Conservation (phyloP, 2,329 filamentous ascomycete species). For the Dryadomyces sulphureus region DNA sequence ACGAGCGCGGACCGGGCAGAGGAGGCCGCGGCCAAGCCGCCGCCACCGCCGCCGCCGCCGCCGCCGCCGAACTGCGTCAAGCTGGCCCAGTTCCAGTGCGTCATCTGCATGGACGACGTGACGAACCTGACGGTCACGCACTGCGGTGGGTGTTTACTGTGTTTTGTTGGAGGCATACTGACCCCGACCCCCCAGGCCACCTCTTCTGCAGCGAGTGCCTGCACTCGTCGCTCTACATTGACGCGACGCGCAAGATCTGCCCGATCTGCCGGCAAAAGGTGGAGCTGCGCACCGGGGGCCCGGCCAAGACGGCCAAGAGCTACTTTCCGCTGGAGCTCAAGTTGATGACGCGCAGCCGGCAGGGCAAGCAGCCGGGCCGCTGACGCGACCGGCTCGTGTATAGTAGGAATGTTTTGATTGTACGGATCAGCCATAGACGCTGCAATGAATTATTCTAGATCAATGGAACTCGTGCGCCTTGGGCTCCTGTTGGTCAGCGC, state of each 20-base stretch:
- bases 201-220: slow-evolving; percentile 50
- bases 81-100: slow-evolving; percentile 44
- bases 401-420: not conserved
- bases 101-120: slow-evolving; percentile 52
- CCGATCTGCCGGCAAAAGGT: slow-evolving; percentile 50
- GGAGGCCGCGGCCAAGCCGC: slow-evolving; percentile 17
- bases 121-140: slow-evolving; percentile 46
- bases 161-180: not conserved
- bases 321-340: slow-evolving; percentile 48
- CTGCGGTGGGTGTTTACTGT: slow-evolving; percentile 37
- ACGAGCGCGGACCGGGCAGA: slow-evolving; percentile 12
- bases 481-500: too few species aligned
- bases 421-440: too few species aligned
- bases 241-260: slow-evolving; percentile 40
- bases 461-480: too few species aligned
- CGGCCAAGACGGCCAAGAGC: slow-evolving; percentile 30
- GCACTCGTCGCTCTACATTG: slow-evolving; percentile 43
- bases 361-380: slow-evolving; percentile 28
- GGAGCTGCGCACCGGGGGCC: slow-evolving; percentile 20
- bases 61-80: slow-evolving; percentile 32
- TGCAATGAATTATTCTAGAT: too few species aligned
- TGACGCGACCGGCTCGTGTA: not conserved
- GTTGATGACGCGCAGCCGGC: slow-evolving; percentile 39
- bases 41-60: not conserved
- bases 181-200: slow-evolving; percentile 32